phyloP scores from a whole-genome alignment of 208 protist species.

The Sergeia podlipaevii region DNA sequence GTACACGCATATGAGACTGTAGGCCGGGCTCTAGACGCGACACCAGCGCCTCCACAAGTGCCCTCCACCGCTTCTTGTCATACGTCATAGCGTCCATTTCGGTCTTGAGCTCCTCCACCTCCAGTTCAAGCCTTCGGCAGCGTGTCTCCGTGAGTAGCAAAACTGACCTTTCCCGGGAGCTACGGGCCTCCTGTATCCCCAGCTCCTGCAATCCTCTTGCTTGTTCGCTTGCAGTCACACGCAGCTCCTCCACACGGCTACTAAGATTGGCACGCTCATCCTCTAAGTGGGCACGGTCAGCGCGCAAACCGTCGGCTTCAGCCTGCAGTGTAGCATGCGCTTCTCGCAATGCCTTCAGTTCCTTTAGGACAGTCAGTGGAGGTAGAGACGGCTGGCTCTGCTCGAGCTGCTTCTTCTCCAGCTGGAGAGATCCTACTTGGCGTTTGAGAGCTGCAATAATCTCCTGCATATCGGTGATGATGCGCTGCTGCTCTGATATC shows the following conservation, averaged over 20 bases:
- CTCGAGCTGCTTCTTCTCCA: constrained; percentile 25
- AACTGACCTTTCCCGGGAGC: constrained; percentile 12
- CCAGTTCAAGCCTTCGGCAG: constrained; percentile 17
- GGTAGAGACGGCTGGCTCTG: too few relatives aligned
- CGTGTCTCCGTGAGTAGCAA: constrained; percentile 19
- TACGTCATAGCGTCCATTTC: constrained; percentile 17
- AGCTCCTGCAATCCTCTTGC: neutral
- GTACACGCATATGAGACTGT: constrained; percentile 5
- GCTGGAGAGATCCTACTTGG: constrained; percentile 15
- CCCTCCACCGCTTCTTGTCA: constrained; percentile 35
- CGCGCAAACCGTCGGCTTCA: neutral
- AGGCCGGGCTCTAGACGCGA: constrained; percentile 13
- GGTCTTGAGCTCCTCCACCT: constrained; percentile 15
- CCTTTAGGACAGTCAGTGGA: too few relatives aligned
- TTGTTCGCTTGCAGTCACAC: neutral
- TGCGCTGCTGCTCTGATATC: constrained; percentile 66
- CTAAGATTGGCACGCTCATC: neutral
- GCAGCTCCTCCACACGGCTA: neutral
- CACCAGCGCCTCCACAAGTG: constrained; percentile 29
- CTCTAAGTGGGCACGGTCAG: constrained; percentile 3
- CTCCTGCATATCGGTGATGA: constrained; percentile 58
- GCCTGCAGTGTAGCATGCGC: neutral
- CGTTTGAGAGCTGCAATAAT: constrained; percentile 44
- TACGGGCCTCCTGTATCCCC: neutral
- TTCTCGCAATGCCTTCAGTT: too few relatives aligned